Evolutionary conservation across 2,329 filamentous ascomycete genomes (phyloP).

Genomic region (Helminthosporium solani): DNA sequence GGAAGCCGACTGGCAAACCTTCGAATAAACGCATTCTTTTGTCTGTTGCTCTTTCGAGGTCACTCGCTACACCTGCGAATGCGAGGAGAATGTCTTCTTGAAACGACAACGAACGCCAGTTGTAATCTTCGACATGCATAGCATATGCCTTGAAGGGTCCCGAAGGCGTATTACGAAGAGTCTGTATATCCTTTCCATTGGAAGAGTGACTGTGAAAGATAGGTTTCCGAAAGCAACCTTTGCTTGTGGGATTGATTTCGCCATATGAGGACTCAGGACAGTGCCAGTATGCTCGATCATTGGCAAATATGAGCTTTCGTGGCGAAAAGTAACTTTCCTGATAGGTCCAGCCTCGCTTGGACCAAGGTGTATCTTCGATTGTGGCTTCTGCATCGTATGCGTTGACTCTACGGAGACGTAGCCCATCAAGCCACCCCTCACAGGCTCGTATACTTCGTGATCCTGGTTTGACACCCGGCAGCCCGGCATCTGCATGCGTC

Average conservation of each 20-base stretch:
- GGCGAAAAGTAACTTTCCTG: neutral
- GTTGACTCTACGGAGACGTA: neutral
- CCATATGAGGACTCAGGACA: conserved; percentile 1
- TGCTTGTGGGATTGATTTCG: neutral
- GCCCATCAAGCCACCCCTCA: neutral
- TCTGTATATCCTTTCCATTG: neutral
- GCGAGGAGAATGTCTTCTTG: neutral
- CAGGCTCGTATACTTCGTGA: neutral
- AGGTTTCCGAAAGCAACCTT: neutral
- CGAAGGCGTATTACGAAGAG: neutral
- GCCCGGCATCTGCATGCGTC: neutral
- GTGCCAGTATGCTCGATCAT: neutral
- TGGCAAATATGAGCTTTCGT: conserved; percentile 1
- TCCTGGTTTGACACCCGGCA: neutral
- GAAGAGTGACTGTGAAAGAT: conserved; percentile 1
- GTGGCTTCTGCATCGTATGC: neutral
- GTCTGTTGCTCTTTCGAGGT: neutral
- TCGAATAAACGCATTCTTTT: conserved; percentile 1
- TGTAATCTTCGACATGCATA: neutral
- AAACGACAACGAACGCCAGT: neutral
- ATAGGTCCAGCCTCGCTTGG: neutral
- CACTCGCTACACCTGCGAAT: neutral
- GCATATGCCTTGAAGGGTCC: neutral
- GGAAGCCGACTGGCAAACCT: neutral
- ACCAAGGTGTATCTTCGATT: conserved; percentile 1